Evolutionary conservation across 2,329 filamentous ascomycete species (phyloP), one percentile per base, ranked within the genome.

Genomic region (Botrytis porri): DNA sequence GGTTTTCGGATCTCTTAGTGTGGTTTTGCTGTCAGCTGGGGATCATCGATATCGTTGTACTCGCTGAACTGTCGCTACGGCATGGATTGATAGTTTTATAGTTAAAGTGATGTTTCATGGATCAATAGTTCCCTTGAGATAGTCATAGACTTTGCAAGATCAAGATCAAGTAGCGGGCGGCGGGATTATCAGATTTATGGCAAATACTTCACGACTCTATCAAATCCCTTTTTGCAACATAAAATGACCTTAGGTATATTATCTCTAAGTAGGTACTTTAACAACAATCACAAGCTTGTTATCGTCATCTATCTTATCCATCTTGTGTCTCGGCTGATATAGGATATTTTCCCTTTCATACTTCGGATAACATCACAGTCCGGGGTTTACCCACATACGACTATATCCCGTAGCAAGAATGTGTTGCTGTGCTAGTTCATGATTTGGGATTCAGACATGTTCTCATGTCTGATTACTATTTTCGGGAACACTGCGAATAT

Each of bases 391-490:
- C 65, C 48, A 48, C 7, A 8, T 20, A 2, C 1, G 37, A n/a
- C 2, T 41, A 4, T 12, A 62, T 41, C 4, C 2, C 25, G 2
- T 16, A 4, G 12, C 12, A 2, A 10, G 0, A 3, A 0, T 2
- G n/a, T n/a, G 1, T 16, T 6, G 5, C 12, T 6, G 25, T n/a
- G 10, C 48, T n/a, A 7, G 12, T n/a, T 51, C 25, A 6, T 6
- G 2, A 51, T 1, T 51, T n/a, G 10, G 0, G 25, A 3, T 14
- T 0, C 25, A 51, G 4, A 51, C 1, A 14, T 16, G 10, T 16
- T 7, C 4, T n/a, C 48, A n/a, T 51, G 1, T 51, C 12, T 51
- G 1, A 5, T 14, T n/a, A 2, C 3, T n/a, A 3, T n/a, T 5
- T 7, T 51, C 1, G 12, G 10, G 48, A 51, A n/a, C 4, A 16